Conservation (phyloP, 495 filamentous ascomycete species). For the Daldinia bambusicola region DNA sequence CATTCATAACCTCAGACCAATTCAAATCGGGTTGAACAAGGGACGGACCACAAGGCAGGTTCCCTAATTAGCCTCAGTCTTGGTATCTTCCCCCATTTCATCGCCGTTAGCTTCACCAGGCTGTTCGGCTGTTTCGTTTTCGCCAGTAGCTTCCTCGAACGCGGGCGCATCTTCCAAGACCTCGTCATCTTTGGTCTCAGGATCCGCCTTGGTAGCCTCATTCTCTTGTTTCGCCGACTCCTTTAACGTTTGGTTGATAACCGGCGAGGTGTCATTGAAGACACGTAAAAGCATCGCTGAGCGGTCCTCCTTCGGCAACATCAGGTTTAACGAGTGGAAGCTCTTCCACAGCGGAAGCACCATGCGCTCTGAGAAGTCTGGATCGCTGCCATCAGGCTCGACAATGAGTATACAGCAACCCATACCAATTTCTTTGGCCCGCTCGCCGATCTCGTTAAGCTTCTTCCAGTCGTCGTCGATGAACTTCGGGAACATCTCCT, state of each 20-base stretch:
- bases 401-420: slow-evolving; percentile 92
- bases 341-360: slow-evolving; percentile 92
- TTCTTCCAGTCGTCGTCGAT: slow-evolving; percentile 70
- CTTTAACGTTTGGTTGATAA: slow-evolving; percentile 68
- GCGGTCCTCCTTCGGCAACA: slow-evolving; percentile 96
- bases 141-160: slow-evolving; percentile 26
- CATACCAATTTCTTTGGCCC: slow-evolving; percentile 80
- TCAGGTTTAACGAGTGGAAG: slow-evolving; percentile 86
- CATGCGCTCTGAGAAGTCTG: slow-evolving; percentile 82
- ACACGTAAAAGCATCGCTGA: slow-evolving; percentile 90
- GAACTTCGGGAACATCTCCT: slow-evolving; percentile 96
- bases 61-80: slow-evolving; percentile 1
- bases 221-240: slow-evolving; percentile 48
- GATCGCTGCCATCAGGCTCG: slow-evolving; percentile 73
- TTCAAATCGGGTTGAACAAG: not conserved
- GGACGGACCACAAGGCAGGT: not conserved
- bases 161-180: slow-evolving; percentile 28
- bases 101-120: slow-evolving; percentile 4
- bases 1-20: not conserved
- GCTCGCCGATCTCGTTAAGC: slow-evolving; percentile 87
- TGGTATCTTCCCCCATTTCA: not conserved
- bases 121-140: slow-evolving; percentile 16
- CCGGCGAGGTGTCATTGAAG: slow-evolving; percentile 82
- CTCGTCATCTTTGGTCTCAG: slow-evolving; percentile 41
- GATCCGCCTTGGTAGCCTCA: slow-evolving; percentile 40